Base-by-base conservation (phyloP, 768 basidiomycete species). In the Strobilomyces dryophilus region DNA sequence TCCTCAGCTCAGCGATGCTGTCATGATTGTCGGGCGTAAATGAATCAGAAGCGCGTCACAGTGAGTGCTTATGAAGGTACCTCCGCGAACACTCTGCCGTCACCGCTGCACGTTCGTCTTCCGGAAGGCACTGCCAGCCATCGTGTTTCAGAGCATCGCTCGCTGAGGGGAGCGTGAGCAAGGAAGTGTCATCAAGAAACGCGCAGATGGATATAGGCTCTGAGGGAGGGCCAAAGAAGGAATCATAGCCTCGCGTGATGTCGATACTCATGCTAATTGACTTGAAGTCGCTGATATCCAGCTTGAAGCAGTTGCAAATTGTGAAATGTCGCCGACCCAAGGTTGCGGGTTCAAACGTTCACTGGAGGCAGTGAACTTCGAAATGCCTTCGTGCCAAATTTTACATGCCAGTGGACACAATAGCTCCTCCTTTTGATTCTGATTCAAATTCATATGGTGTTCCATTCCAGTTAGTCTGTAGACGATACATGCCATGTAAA, bases 211-310 rank as follows among this genome's bases (percentile, higher is more conserved):
- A 65, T 31, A 87, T 73, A 24, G 61, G 70, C 32, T 83, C 77
- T 37, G 85, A 87, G 20, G 83, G 72, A 40, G 84, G 85, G 0
- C 85, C 85, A 66, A 86, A 83, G 50, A 79, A 73, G 31, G 78
- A 81, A 56, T 83, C 81, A 29, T 71, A 62, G 34, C 66, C 62
- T 50, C 67, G 69, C 8, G 49, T 55, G 53, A 70, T 61, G 54
- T 69, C 60, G 39, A 55, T 45, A 47, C 46, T 62, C 62, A 68
- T 58, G 32, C 9, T 18, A 26, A 29, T 17, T 32, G 32, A 27
- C 45, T 24, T 24, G 24, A 44, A 29, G 17, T 39, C 1, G 29
- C 14, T 17, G 26, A 20, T 6, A 14, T n/a, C 46, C 20, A 39
- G 31, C 32, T 34, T 10, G 32, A 34, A 9, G 29, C 6, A 29